phyloP scores from a whole-genome alignment of 768 basidiomycete genomes.

The Lactarius quietus region DNA sequence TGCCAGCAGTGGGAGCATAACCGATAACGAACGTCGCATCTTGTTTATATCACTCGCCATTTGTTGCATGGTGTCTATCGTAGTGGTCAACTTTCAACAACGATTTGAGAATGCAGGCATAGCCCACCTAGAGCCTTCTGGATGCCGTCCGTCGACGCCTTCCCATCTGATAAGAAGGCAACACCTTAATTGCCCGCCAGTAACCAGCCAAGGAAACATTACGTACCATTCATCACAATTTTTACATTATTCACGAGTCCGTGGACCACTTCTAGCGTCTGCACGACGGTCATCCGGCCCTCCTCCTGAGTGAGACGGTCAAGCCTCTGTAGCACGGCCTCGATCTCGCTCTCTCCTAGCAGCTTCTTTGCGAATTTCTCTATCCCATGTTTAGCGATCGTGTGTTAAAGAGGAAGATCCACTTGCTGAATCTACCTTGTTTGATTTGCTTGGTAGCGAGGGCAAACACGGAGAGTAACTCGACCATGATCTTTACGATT shows the following conservation, averaged over 20 bases:
- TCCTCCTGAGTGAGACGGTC: constrained; percentile 7
- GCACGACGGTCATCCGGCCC: neutral
- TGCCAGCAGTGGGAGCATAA: too few species aligned
- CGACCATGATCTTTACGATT: neutral
- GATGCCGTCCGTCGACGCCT: neutral
- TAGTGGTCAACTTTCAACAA: neutral
- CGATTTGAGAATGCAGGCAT: neutral
- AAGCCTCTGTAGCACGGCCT: neutral
- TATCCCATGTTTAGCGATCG: neutral
- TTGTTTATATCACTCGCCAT: neutral
- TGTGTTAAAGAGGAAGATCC: too few species aligned
- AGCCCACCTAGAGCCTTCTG: neutral
- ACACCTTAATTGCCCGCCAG: neutral
- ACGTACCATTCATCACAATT: constrained; percentile 7
- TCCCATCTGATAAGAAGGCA: neutral
- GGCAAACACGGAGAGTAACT: neutral
- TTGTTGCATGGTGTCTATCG: neutral
- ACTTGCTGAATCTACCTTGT: constrained; percentile 5
- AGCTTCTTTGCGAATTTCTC: constrained; percentile 6
- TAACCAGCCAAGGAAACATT: neutral
- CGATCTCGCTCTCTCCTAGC: constrained; percentile 8
- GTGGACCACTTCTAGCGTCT: constrained; percentile 1
- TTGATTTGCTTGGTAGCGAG: constrained; percentile 7
- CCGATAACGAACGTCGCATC: neutral
- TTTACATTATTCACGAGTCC: neutral